Percentiles rank a stretch among this genome's conserved stretches.
These are phyloP conservation scores for Echeveria elegans DNA, from an alignment of 164 flowering plant species.

Conservation along the genomic window DNA sequence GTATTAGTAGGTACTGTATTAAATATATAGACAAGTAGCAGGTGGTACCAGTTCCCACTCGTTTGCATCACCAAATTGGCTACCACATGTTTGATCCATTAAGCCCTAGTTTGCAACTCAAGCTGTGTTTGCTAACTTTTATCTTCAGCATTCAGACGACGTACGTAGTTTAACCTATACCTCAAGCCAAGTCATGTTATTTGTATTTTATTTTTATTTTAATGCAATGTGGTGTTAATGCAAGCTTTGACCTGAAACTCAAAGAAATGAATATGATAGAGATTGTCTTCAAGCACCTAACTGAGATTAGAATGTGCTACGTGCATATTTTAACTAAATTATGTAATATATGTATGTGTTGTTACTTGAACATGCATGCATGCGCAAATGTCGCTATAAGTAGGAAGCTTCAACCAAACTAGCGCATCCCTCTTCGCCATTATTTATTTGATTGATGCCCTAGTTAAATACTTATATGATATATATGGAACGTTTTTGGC, in stretches of 20 bases:
- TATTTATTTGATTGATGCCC: background rate
- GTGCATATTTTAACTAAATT: background rate
- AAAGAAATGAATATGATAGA: no score
- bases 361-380: no score
- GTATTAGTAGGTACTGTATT: no score
- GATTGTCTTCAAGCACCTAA: background rate
- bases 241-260: background rate
- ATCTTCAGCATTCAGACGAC: background rate
- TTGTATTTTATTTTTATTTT: background rate
- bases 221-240: background rate
- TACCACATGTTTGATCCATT: background rate
- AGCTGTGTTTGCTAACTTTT: background rate
- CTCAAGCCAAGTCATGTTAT: background rate
- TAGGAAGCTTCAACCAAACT: background rate
- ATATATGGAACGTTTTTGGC: no score
- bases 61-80: slow-evolving; percentile 1
- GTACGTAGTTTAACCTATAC: background rate
- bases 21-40: background rate
- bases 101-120: background rate
- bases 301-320: background rate
- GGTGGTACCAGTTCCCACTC: slow-evolving; percentile 5
- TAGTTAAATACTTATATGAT: no score
- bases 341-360: background rate
- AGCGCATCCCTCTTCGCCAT: background rate
- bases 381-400: background rate